A percentile compares a stretch with the other conserved stretches of the same genome.
phyloP scores from a whole-genome alignment of 1,139 yeast species.

The Yamadazyma epiphylla region DNA sequence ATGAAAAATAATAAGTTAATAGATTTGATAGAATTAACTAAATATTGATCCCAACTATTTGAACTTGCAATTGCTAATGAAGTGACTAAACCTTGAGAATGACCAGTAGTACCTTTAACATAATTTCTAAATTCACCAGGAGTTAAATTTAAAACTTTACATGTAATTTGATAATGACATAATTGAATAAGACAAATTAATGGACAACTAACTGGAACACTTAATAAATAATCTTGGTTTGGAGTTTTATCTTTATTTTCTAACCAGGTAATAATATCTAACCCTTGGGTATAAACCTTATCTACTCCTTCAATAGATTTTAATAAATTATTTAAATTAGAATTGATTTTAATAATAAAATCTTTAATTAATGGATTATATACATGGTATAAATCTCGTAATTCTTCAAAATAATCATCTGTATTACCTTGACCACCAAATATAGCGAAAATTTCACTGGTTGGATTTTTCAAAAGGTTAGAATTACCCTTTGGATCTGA shows the following conservation, averaged over 20 bases:
- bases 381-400: constrained; percentile 74
- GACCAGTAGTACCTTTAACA: constrained; percentile 90
- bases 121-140: constrained; percentile 82
- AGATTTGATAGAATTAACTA: constrained; percentile 68
- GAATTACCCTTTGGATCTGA: constrained; percentile 52
- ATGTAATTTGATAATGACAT: constrained; percentile 87
- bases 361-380: constrained; percentile 76
- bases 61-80: constrained; percentile 89
- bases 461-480: constrained; percentile 44
- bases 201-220: constrained; percentile 94
- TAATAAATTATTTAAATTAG: constrained; percentile 64
- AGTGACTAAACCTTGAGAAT: constrained; percentile 94
- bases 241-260: constrained; percentile 83
- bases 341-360: constrained; percentile 66
- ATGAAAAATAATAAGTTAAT: constrained; percentile 84
- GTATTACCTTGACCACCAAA: constrained; percentile 99
- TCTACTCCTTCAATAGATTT: constrained; percentile 73
- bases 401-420: constrained; percentile 95
- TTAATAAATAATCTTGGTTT: constrained; percentile 79
- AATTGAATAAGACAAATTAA: constrained; percentile 92
- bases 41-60: constrained; percentile 81
- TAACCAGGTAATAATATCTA: constrained; percentile 86
- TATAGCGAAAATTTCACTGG: constrained; percentile 71
- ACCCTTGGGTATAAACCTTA: constrained; percentile 90
- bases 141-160: constrained; percentile 76